A percentile compares a stretch with the other conserved stretches of the same genome.
These are phyloP conservation scores for Suillus ampliporus DNA, from an alignment of 768 basidiomycete species.

Conservation along the genomic window DNA sequence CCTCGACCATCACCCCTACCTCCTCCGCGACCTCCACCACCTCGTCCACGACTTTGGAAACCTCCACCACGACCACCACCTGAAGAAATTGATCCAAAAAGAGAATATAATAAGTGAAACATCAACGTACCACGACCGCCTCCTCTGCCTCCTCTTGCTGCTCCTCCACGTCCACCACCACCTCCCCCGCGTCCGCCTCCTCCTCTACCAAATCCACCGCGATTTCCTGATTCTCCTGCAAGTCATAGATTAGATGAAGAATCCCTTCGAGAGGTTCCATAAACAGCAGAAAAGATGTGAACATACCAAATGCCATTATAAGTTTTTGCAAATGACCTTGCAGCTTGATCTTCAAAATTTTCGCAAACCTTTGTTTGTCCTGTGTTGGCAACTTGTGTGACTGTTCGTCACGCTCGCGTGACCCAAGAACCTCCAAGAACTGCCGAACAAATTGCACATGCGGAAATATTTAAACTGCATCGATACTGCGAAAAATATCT, in stretches of 20 bases:
- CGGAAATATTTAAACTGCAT: too few relatives aligned
- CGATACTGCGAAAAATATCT: too few relatives aligned
- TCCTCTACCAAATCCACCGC: conserved; percentile 70
- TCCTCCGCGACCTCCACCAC: conserved; percentile 48
- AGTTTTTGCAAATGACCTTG: conserved; percentile 1
- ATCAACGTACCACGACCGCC: conserved; percentile 43
- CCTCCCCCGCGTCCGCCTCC: conserved; percentile 44
- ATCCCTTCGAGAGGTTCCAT: not conserved
- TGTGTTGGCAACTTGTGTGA: not conserved
- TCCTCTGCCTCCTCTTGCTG: conserved; percentile 44
- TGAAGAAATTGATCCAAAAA: conserved; percentile 19
- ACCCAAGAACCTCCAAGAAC: too few relatives aligned
- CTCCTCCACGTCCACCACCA: conserved; percentile 41
- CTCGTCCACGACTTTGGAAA: conserved; percentile 39
- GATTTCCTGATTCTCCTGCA: conserved; percentile 69
- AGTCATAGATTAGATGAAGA: not conserved
- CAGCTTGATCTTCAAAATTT: conserved; percentile 6
- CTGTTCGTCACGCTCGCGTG: not conserved
- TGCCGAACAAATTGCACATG: too few relatives aligned
- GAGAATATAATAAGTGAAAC: conserved; percentile 15
- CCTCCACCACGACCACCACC: conserved; percentile 39
- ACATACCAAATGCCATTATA: conserved; percentile 44
- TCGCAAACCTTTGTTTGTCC: not conserved
- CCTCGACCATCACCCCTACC: conserved; percentile 51
- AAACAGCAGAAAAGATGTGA: not conserved